phyloP scores from a whole-genome alignment of 495 filamentous ascomycete genomes.

The Penicillium flavigenum region DNA sequence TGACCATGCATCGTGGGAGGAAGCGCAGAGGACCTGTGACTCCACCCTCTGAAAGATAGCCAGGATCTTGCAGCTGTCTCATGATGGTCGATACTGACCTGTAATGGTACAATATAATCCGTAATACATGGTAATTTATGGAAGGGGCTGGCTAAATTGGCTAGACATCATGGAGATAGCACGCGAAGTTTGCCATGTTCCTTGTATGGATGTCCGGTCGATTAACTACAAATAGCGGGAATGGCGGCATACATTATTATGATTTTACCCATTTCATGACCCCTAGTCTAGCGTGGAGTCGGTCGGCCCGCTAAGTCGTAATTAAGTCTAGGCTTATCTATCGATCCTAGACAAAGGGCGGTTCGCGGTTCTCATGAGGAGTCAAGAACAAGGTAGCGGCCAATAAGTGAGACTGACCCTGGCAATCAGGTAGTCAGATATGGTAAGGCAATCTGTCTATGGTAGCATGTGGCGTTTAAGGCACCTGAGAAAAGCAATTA shows the following conservation, averaged over 20 bases:
- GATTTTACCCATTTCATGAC: background rate
- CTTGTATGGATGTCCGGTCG: background rate
- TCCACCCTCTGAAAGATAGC: background rate
- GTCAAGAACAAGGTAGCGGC: background rate
- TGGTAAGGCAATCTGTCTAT: constrained; percentile 1
- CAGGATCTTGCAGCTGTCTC: background rate
- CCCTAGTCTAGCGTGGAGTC: constrained; percentile 3
- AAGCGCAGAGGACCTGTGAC: background rate
- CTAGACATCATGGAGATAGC: constrained; percentile 1
- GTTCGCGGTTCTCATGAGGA: background rate
- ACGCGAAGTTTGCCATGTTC: constrained; percentile 1
- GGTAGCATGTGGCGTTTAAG: background rate
- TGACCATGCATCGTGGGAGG: background rate
- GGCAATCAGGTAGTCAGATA: constrained; percentile 3
- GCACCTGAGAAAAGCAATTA: background rate
- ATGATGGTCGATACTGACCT: background rate
- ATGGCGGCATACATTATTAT: constrained; percentile 1
- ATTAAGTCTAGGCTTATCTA: background rate
- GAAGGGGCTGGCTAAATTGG: constrained; percentile 1
- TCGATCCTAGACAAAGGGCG: constrained; percentile 1
- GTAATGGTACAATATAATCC: constrained; percentile 2
- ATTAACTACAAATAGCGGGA: background rate
- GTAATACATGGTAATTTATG: constrained; percentile 3
- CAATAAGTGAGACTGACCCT: background rate
- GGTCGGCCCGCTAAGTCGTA: background rate